Conservation (phyloP, 768 basidiomycete genomes). For the Agaricus blazei region DNA sequence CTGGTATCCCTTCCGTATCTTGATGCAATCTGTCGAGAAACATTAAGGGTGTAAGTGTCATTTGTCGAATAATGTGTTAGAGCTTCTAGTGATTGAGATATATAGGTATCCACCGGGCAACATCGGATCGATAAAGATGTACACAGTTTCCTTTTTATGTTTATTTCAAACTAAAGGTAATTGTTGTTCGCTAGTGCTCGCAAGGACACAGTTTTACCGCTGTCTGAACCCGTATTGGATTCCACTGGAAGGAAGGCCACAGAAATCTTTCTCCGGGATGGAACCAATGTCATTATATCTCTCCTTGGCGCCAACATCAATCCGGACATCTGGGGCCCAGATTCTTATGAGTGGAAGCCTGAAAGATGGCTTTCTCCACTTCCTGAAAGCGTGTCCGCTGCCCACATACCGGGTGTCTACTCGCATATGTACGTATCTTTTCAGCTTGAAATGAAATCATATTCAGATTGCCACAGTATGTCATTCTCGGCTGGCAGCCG, state of each 20-base stretch:
- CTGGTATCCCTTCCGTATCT: constrained; percentile 30
- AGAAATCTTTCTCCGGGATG: constrained; percentile 31
- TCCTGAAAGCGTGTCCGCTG: constrained; percentile 22
- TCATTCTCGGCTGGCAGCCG: constrained; percentile 39
- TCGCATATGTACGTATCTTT: constrained; percentile 28
- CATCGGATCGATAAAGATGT: constrained; percentile 15
- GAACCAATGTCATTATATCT: constrained; percentile 25
- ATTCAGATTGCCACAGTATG: constrained; percentile 23
- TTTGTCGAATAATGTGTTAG: background rate
- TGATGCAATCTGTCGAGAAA: constrained; percentile 34
- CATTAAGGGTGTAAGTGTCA: constrained; percentile 26
- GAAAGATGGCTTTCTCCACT: constrained; percentile 39
- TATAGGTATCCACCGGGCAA: constrained; percentile 20
- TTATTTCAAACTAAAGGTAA: background rate
- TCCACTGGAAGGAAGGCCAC: constrained; percentile 18
- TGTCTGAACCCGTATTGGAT: constrained; percentile 19
- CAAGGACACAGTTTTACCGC: constrained; percentile 18
- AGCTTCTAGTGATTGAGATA: background rate
- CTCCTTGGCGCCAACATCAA: constrained; percentile 33
- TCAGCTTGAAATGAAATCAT: background rate
- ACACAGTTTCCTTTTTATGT: background rate
- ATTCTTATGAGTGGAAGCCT: constrained; percentile 43
- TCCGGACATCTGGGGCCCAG: constrained; percentile 40
- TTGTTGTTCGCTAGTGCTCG: constrained; percentile 12
- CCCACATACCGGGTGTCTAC: constrained; percentile 38